Evolutionary conservation across 2,329 filamentous ascomycete genomes (phyloP).

Genomic region (Colletotrichum sp.): DNA sequence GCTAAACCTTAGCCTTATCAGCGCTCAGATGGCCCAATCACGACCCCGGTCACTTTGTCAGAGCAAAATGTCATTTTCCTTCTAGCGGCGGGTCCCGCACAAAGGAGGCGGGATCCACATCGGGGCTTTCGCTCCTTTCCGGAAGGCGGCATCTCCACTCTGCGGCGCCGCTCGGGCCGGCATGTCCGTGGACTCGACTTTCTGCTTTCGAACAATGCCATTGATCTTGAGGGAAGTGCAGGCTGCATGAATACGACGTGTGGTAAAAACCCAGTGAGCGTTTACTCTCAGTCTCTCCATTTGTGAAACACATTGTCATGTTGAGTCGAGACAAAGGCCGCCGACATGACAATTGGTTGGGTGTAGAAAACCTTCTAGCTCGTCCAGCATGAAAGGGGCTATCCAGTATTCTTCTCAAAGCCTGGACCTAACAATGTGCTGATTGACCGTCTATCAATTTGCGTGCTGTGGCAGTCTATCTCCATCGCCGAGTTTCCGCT

Average conservation of each 20-base stretch:
- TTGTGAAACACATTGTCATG: not conserved
- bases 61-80: slow-evolving; percentile 14
- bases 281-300: not conserved
- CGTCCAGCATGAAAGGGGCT: not conserved
- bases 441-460: too few relatives aligned
- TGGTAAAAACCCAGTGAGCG: fast-evolving
- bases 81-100: not conserved
- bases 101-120: not conserved
- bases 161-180: not conserved
- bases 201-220: not conserved
- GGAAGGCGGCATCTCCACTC: not conserved
- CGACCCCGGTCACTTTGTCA: slow-evolving; percentile 10
- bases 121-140: not conserved
- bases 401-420: not conserved
- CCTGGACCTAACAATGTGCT: too few relatives aligned
- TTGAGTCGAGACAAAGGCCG: not conserved
- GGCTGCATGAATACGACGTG: not conserved
- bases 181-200: not conserved
- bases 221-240: not conserved
- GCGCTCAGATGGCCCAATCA: slow-evolving; percentile 6
- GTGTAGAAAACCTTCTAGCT: fast-evolving
- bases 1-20: slow-evolving; percentile 22
- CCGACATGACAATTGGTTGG: not conserved
- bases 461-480: too few relatives aligned
- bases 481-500: too few relatives aligned